Evolutionary conservation across 2,329 filamentous ascomycete species (phyloP).

Genomic region (Aspergillus transmontanensis): DNA sequence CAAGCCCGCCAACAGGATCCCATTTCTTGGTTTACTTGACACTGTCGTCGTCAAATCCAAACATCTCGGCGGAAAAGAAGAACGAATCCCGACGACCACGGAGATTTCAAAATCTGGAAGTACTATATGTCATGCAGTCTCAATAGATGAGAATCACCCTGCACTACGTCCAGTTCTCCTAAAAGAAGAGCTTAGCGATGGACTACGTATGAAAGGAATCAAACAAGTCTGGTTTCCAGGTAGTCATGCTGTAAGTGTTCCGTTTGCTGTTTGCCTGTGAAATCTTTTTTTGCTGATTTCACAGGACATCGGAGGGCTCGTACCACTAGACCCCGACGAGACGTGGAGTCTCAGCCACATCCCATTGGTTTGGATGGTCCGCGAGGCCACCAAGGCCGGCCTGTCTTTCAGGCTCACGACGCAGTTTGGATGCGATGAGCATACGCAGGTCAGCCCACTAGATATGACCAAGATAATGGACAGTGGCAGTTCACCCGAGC

Average conservation of each 20-base stretch:
- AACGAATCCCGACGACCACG: neutral
- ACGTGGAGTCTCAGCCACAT: neutral
- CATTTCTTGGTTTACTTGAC: neutral
- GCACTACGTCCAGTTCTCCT: neutral
- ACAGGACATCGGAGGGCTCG: conserved; percentile 2
- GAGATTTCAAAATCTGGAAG: neutral
- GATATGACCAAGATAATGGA: neutral
- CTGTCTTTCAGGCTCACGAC: neutral
- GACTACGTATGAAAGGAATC: neutral
- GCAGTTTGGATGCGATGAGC: neutral
- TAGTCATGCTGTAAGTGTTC: neutral
- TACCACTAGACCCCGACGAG: neutral
- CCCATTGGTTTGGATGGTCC: conserved; percentile 5
- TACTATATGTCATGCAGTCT: conserved; percentile 1
- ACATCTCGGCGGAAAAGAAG: neutral
- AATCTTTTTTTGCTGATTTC: neutral
- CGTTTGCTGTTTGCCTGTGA: too few species aligned
- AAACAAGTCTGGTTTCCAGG: conserved; percentile 4
- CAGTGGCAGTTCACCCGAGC: neutral
- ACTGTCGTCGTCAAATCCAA: neutral
- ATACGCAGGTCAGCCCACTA: neutral
- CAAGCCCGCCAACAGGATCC: neutral
- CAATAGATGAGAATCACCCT: neutral
- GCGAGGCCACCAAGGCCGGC: neutral
- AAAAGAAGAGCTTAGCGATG: neutral